Base-by-base conservation (phyloP, 1,139 yeast species). In the Blastobotrys serpentis region DNA sequence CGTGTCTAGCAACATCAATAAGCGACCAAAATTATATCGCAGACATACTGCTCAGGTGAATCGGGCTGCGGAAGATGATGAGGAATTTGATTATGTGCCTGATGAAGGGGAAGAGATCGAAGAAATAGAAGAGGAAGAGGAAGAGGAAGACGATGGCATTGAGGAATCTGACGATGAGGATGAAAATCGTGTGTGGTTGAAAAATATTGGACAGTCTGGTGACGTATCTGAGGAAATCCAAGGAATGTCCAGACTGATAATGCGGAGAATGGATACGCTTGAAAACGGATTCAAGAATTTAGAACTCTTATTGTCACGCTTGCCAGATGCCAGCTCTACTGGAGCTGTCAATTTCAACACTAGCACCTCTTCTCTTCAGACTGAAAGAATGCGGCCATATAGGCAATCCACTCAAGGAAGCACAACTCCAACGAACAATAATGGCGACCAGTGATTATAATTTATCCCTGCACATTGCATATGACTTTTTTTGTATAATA, bases 241-340 rank as follows among this genome's bases (percentile, higher is more conserved):
- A 43, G 48, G 46, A 34, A 51, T 55, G 57, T 51, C 56, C 5
- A 39, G 51, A 29, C 39, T 52, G 25, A 52, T 55, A 10, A 46
- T 54, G 46, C 37, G 49, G 18, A 48, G 58, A 23, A 55, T 55
- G 54, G 58, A 55, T 16, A 43, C 47, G 13, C 43, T 58, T 18
- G 59, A 56, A 37, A 34, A 32, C 16, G 49, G 55, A 13, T 52
- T 54, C 49, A 55, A 49, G 37, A 50, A 51, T 14, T 49, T 58
- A 30, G 62, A 58, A 42, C 21, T 17, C 3, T 16, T 54, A 33
- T 46, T 56, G 14, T 36, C 49, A 1, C 48, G 39, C 8, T 13
- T 49, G 13, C 47, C 49, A 19, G 50, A 44, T 16, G 7, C 43
- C 18, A 3, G 13, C 18, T 5, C 18, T 5, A 33, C 21, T 4